These are phyloP conservation scores for Trichoderma virens DNA, from an alignment of 495 filamentous ascomycete species.

Conservation along the genomic window DNA sequence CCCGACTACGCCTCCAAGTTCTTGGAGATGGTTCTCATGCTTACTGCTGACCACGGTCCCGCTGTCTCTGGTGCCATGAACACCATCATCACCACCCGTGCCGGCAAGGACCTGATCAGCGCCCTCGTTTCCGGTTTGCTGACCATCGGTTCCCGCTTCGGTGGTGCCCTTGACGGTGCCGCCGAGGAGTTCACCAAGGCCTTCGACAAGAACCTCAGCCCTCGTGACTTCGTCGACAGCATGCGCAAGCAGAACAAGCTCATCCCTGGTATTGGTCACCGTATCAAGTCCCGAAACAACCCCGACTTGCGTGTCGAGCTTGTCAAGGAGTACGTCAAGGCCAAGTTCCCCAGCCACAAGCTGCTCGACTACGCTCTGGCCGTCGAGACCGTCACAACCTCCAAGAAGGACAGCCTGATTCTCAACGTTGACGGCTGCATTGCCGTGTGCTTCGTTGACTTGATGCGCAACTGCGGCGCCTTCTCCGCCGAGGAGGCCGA, in stretches of 20 bases:
- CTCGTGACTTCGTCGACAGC: slow-evolving; percentile 95
- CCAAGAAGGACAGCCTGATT: slow-evolving; percentile 99
- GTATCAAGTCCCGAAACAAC: slow-evolving; percentile 99
- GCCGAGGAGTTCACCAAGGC: slow-evolving; percentile 98
- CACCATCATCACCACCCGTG: slow-evolving; percentile 99
- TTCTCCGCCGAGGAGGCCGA: slow-evolving; percentile 79
- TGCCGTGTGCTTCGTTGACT: slow-evolving; percentile 96
- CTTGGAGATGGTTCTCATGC: slow-evolving; percentile 99
- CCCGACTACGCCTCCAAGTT: slow-evolving; percentile 96
- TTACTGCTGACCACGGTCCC: slow-evolving; percentile 97
- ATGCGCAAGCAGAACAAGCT: slow-evolving; percentile 99
- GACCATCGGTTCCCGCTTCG: slow-evolving; percentile 96
- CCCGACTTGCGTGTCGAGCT: slow-evolving; percentile 98
- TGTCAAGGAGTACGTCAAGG: slow-evolving; percentile 96
- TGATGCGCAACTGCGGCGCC: slow-evolving; percentile 95
- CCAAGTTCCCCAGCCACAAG: slow-evolving; percentile 94
- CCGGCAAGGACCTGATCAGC: slow-evolving; percentile 95
- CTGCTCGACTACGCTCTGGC: slow-evolving; percentile 97
- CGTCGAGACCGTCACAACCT: slow-evolving; percentile 95
- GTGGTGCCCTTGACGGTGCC: slow-evolving; percentile 95
- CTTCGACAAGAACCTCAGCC: slow-evolving; percentile 94
- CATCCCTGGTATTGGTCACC: slow-evolving; percentile 97
- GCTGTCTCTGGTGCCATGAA: slow-evolving; percentile 99
- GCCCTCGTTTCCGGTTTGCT: slow-evolving; percentile 92
- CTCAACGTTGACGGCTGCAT: slow-evolving; percentile 98